These are phyloP conservation scores for Blastocystis sp. DNA, from an alignment of 352 stramenopile genomes.

Conservation along the genomic window DNA sequence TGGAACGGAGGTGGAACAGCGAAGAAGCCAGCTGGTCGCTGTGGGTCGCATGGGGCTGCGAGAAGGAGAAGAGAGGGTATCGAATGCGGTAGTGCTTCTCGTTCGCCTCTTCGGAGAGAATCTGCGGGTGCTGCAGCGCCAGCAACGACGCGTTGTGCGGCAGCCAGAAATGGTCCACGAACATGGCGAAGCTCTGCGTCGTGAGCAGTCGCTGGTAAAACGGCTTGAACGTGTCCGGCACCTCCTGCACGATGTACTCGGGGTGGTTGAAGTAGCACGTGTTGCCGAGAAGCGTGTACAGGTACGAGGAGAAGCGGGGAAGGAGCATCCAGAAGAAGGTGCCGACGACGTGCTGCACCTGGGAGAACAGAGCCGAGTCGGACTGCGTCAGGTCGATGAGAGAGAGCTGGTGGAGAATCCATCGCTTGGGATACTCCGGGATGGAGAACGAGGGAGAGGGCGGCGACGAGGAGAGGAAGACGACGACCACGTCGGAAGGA, in stretches of 20 bases:
- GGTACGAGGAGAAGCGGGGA: conserved; percentile 17
- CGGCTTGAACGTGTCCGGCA: not conserved
- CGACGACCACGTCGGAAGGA: not conserved
- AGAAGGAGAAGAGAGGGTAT: conserved; percentile 25
- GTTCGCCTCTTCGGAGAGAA: not conserved
- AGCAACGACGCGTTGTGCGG: not conserved
- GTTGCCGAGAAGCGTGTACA: conserved; percentile 43
- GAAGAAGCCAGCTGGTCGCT: not conserved
- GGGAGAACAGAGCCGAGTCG: not conserved
- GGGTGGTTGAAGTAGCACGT: conserved; percentile 32
- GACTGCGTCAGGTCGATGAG: not conserved
- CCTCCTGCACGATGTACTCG: conserved; percentile 48
- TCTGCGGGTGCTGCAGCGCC: too few species aligned
- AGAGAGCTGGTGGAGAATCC: conserved; percentile 3
- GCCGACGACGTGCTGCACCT: not conserved
- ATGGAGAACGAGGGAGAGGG: not conserved
- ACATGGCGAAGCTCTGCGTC: conserved; percentile 68
- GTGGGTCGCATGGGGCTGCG: not conserved
- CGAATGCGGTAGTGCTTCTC: not conserved
- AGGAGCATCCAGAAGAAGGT: conserved; percentile 17
- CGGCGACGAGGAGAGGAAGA: not conserved
- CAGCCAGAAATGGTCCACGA: conserved; percentile 59
- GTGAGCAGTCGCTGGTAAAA: conserved; percentile 36
- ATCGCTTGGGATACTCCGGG: not conserved
- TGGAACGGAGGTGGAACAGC: not conserved